These are phyloP conservation scores for Saccharomyces hybrid DNA, from an alignment of 1,139 yeast species.

Conservation along the genomic window DNA sequence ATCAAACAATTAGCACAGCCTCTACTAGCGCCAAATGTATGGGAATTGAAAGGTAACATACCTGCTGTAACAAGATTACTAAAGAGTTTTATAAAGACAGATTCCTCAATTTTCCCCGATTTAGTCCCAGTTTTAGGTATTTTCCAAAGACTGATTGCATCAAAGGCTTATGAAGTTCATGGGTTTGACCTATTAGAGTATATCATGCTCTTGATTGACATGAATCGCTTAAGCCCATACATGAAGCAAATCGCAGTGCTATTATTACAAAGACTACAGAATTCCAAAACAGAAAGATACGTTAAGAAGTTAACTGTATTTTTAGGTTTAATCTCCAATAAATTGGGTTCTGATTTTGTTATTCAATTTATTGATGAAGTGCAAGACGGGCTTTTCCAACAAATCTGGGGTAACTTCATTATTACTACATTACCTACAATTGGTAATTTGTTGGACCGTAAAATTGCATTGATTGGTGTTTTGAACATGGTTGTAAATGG, in stretches of 20 bases:
- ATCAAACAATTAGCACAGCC: slow-evolving; percentile 70
- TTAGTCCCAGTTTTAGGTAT: slow-evolving; percentile 85
- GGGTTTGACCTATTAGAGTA: slow-evolving; percentile 82
- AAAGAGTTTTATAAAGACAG: slow-evolving; percentile 60
- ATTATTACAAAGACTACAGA: slow-evolving; percentile 71
- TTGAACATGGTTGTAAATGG: slow-evolving; percentile 41
- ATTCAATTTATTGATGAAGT: slow-evolving; percentile 37
- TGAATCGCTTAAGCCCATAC: slow-evolving; percentile 44
- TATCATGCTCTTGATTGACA: slow-evolving; percentile 53
- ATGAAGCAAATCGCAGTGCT: slow-evolving; percentile 68
- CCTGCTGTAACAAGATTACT: slow-evolving; percentile 86
- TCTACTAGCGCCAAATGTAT: slow-evolving; percentile 72
- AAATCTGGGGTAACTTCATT: slow-evolving; percentile 55
- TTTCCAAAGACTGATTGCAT: slow-evolving; percentile 84
- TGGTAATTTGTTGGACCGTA: slow-evolving; percentile 65
- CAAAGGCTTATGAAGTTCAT: slow-evolving; percentile 67
- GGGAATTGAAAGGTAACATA: slow-evolving; percentile 90
- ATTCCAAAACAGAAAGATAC: slow-evolving; percentile 74
- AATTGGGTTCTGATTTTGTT: slow-evolving; percentile 38
- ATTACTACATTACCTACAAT: slow-evolving; percentile 60
- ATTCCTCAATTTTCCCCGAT: slow-evolving; percentile 45
- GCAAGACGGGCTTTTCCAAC: slow-evolving; percentile 45
- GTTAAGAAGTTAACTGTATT: slow-evolving; percentile 66
- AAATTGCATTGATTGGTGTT: slow-evolving; percentile 68
- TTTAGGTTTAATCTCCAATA: slow-evolving; percentile 41